Base-by-base conservation (phyloP, 345 rosid species). In the Ceriops decandra region DNA sequence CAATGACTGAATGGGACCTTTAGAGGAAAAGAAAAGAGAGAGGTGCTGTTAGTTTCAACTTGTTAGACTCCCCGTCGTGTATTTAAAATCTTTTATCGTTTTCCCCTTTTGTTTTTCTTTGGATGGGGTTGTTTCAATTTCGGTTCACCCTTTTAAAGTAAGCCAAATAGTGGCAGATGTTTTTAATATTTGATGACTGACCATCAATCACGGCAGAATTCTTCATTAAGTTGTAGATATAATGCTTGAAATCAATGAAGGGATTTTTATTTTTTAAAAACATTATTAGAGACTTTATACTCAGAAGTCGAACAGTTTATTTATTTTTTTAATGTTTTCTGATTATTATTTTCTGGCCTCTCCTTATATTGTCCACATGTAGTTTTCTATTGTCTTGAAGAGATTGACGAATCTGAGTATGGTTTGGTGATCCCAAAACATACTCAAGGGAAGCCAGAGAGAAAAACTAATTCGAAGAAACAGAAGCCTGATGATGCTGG, bases 301-400 rank as follows among this genome's bases (percentile, higher is more conserved):
- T 42, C 49, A 13, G 17, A 42, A 42, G 19, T 3, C 4, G 0
- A 42, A 15, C 19, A 15, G 49, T 42, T 42, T 2, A 17, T 2
- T 42, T 0, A 0, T 13, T 42, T 3, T 2, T 3, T 13, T 13
- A 42, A 13, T 3, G 1, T 13, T 62, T 38, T 33, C 35, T 38
- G 26, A 13, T 38, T 57, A 7, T 4, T 67, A 22, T 30, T 33
- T 57, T 56, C 65, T 63, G 56, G 6, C 59, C 6, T 24, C 28
- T 56, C 22, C 59, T 64, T 46, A 15, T 38, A 35, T 57, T 9
- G 60, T 20, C 10, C 42, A 67, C 62, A 21, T 73, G 72, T 72
- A 93, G 97, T 96, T 26, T 90, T 93, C 83, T 91, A 87, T 72
- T 88, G 93, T 16, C 95, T 93, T 9, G 98, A 93, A 63, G 98